Base-by-base conservation (phyloP, 2,329 filamentous ascomycete species). In the Phaeosphaeriaceae sp. region DNA sequence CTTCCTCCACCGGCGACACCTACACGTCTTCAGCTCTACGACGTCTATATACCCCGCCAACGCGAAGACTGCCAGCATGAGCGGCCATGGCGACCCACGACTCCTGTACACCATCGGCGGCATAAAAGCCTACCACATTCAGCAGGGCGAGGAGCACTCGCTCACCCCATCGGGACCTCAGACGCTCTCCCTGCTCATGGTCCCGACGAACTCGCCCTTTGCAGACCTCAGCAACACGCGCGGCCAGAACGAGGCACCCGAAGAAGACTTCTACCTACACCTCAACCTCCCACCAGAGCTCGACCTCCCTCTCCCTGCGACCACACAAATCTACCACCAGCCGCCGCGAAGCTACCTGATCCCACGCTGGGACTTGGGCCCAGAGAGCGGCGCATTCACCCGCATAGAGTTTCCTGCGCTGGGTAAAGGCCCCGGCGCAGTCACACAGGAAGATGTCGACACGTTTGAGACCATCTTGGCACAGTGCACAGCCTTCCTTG, bases 391-490 rank as follows among this genome's bases (percentile, higher is more conserved):
- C 59, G 92, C 93, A 19, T 98, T 98, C 75, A 97, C 94, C 21
- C 87, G 93, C 56, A 93, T 99, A 73, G 91, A 97, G 75, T 98
- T 99, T 67, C 94, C 94, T 0, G 77, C 84, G 2, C 82, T 91
- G 23, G 92, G 92, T 21, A 88, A 84, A 60, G 89, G 91, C 0
- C 76, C 83, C 1, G 76, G 75, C 32, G 83, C 86, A 32, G 90
- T 91, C 24, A 86, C 91, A 1, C 93, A 97, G 77, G 94, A 98
- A 76, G 94, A 97, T 76, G 85, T 97, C 44, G 93, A 97, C 75
- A 98, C 94, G 0, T 98, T 97, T 72, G 94, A 98, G 82, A 97
- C 94, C 2, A 98, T 98, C 65, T 85, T 98, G 52, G 94, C 94
- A n/a, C 93, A 98, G 80, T 98, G 94, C 79, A 98, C 94, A 1